Evolutionary conservation across 495 filamentous ascomycete genomes (phyloP).

Genomic region (Daldinia grandis): DNA sequence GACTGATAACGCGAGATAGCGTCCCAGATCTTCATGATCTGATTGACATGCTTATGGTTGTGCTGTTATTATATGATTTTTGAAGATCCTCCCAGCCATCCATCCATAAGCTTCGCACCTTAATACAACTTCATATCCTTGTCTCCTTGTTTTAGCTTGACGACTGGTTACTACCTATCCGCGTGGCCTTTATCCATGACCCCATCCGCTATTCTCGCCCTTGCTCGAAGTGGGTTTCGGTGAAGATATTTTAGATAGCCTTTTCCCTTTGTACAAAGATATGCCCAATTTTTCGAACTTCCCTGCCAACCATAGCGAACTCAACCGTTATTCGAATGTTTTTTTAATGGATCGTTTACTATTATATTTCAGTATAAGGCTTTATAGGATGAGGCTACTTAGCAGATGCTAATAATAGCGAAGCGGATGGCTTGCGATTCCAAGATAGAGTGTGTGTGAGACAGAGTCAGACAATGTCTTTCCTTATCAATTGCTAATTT

Average conservation of each 20-base stretch:
- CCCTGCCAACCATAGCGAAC: not conserved
- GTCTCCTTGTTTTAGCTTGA: constrained; percentile 29
- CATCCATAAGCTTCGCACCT: constrained; percentile 14
- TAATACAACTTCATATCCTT: constrained; percentile 33
- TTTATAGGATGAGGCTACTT: not conserved
- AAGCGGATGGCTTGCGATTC: not conserved
- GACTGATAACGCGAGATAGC: constrained; percentile 10
- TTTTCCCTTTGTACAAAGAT: not conserved
- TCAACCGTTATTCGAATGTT: not conserved
- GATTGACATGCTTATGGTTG: constrained; percentile 30
- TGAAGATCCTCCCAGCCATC: constrained; percentile 36
- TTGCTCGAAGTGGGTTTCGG: constrained; percentile 35
- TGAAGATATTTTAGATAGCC: constrained; percentile 24
- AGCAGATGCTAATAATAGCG: not conserved
- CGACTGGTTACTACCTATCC: constrained; percentile 33
- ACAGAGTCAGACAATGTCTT: constrained; percentile 18
- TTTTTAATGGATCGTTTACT: not conserved
- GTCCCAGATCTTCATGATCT: constrained; percentile 39
- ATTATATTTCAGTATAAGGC: not conserved
- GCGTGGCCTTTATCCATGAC: constrained; percentile 32
- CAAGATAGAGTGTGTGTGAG: constrained; percentile 13
- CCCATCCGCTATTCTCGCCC: constrained; percentile 12
- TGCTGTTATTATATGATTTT: constrained; percentile 32
- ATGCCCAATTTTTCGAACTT: not conserved
- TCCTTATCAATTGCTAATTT: constrained; percentile 18